A percentile compares a stretch with the other conserved stretches of the same genome.
These are phyloP conservation scores for Komagataella pseudopastoris DNA, from an alignment of 805 yeast species.

Conservation along the genomic window DNA sequence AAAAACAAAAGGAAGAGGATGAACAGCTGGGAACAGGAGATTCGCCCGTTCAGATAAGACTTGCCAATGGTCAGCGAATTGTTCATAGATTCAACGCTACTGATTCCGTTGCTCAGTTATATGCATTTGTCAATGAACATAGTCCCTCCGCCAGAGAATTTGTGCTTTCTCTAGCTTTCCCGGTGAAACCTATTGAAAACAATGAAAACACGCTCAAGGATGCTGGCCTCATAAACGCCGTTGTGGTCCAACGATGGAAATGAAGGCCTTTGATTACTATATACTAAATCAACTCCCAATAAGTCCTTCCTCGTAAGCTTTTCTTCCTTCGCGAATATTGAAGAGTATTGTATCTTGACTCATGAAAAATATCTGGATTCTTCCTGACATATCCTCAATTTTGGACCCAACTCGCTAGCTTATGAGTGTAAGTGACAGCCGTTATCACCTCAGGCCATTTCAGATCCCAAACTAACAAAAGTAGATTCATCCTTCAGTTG, in stretches of 20 bases:
- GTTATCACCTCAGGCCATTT: neutral
- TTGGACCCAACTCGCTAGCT: neutral
- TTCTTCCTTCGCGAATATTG: neutral
- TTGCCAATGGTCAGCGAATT: conserved; percentile 68
- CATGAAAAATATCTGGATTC: neutral
- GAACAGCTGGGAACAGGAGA: conserved; percentile 36
- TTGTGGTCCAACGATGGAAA: conserved; percentile 81
- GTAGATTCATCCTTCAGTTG: conserved; percentile 37
- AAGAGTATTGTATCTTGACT: neutral
- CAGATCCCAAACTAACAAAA: neutral
- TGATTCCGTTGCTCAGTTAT: conserved; percentile 54
- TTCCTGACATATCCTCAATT: neutral
- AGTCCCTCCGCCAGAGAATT: conserved; percentile 29
- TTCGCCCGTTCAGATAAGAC: conserved; percentile 65
- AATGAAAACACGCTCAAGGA: conserved; percentile 44
- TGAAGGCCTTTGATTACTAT: conserved; percentile 8
- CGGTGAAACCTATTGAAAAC: conserved; percentile 59
- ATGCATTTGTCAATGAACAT: conserved; percentile 44
- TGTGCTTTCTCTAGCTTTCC: conserved; percentile 68
- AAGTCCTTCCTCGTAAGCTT: neutral
- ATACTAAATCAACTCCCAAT: neutral
- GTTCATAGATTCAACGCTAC: conserved; percentile 49
- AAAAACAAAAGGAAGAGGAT: conserved; percentile 10
- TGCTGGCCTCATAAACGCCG: conserved; percentile 71
- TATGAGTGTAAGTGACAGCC: neutral